A percentile compares a stretch with the other conserved stretches of the same genome.
Evolutionary conservation across 306 rosid genomes (phyloP).

Genomic region (Fagus sylvatica): DNA sequence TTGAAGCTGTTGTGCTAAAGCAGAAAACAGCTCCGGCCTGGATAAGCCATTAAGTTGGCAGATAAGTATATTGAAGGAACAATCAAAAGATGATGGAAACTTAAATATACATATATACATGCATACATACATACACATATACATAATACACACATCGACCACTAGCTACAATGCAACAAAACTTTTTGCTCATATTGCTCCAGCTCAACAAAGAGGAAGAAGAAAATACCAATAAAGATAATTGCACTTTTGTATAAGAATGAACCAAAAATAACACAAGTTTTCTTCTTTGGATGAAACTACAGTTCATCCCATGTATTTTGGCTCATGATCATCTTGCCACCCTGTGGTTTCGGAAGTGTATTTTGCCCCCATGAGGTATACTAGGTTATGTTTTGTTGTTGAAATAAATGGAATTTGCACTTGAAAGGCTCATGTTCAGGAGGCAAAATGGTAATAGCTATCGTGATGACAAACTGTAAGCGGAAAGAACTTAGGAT

Average conservation of each 20-base stretch:
- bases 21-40: conserved; percentile 93
- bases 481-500: neutral
- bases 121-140: neutral
- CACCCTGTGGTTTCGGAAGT: neutral
- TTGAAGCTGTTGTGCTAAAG: conserved; percentile 82
- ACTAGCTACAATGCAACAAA: conserved; percentile 15
- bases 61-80: conserved; percentile 35
- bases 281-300: neutral
- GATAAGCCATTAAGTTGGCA: conserved; percentile 41
- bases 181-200: neutral
- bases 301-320: neutral
- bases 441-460: neutral
- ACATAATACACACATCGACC: conserved; percentile 3
- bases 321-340: neutral
- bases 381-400: neutral
- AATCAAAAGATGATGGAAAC: conserved; percentile 14
- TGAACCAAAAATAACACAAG: neutral
- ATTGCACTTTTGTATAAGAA: neutral
- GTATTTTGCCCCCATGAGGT: neutral
- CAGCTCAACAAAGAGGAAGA: neutral
- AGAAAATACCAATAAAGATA: neutral
- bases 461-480: neutral
- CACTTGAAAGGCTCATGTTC: conserved; percentile 3
- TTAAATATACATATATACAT: neutral
- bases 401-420: neutral